Evolutionary conservation across 129 eudicot species (phyloP), one percentile per base, ranked within the genome.

Genomic region (Artemisia argyi): DNA sequence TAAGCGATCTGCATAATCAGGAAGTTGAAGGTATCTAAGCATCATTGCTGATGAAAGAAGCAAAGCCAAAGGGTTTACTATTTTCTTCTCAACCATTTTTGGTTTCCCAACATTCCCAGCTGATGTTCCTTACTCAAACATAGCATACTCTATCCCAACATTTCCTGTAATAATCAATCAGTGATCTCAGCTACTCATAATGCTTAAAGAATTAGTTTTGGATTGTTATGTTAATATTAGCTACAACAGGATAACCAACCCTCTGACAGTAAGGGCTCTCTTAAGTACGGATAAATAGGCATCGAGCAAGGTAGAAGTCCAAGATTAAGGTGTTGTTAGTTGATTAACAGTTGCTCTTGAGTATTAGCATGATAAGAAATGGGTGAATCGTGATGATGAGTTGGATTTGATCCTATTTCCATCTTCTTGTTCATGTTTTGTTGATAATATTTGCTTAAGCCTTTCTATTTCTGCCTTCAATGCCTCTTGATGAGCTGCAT

Each of bases 401-500:
- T 48, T 20, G 72, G 26, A 69, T 53, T 77, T 69, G 81, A 69
- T 70, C 65, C 81, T 62, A 57, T 81, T 49, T 85, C 94, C 81
- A 76, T 82, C 70, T 83, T 84, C 73, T 86, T 90, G 18, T 75
- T 65, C 46, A 79, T 7, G 82, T 81, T 86, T 77, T 92, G 95
- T 65, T 93, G 87, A 73, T 87, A 83, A 69, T 83, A 87, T 76
- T 70, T 93, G 91, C 76, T 91, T 89, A 42, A 89, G 85, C 78
- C 98, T 93, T 81, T 89, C 96, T 18, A 93, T 87, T 82, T 93
- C 96, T 78, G 81, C 87, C 79, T 85, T 93, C 90, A 93, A 59
- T 80, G 96, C 92, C 76, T 93, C 98, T 83, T 93, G 98, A 80
- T 93, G 95, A 78, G 95, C 95, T 93, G 78, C 78, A 70, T n/a